phyloP scores from a whole-genome alignment of 495 filamentous ascomycete species.

The Podospora conica region DNA sequence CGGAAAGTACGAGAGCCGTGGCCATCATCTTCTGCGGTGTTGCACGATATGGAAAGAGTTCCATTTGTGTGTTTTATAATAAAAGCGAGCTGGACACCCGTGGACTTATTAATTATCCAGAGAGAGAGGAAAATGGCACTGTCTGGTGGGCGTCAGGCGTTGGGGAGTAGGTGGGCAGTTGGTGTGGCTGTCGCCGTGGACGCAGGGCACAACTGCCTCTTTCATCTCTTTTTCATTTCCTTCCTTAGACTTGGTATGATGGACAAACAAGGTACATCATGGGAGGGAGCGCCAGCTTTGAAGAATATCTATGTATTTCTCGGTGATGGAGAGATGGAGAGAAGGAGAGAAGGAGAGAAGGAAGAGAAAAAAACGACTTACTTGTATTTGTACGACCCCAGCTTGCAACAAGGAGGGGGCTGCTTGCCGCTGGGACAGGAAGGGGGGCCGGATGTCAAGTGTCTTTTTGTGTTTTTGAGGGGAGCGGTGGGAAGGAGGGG shows the following conservation, averaged over 20 bases:
- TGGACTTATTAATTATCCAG: constrained; percentile 23
- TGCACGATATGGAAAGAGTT: neutral
- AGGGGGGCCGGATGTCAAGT: neutral
- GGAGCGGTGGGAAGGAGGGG: neutral
- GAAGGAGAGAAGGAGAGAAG: neutral
- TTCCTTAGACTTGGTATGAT: neutral
- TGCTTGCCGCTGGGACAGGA: neutral
- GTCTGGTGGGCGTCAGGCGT: neutral
- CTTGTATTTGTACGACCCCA: neutral
- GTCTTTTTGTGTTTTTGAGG: neutral
- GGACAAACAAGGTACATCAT: neutral
- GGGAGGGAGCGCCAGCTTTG: neutral
- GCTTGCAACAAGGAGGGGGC: neutral
- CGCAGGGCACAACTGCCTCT: neutral
- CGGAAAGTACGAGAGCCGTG: neutral
- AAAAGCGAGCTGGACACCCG: constrained; percentile 25
- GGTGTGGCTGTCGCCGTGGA: neutral
- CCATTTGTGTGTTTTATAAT: constrained; percentile 20
- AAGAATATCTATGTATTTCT: neutral
- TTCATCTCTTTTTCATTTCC: constrained; percentile 4
- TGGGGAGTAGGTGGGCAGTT: neutral
- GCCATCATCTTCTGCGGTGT: neutral
- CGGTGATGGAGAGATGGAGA: too few relatives aligned
- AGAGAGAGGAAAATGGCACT: neutral
- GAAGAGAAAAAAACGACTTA: neutral